Evolutionary conservation across 2,329 filamentous ascomycete species (phyloP), one percentile per base, ranked within the genome.

Genomic region (Chaetomiaceae sp.): DNA sequence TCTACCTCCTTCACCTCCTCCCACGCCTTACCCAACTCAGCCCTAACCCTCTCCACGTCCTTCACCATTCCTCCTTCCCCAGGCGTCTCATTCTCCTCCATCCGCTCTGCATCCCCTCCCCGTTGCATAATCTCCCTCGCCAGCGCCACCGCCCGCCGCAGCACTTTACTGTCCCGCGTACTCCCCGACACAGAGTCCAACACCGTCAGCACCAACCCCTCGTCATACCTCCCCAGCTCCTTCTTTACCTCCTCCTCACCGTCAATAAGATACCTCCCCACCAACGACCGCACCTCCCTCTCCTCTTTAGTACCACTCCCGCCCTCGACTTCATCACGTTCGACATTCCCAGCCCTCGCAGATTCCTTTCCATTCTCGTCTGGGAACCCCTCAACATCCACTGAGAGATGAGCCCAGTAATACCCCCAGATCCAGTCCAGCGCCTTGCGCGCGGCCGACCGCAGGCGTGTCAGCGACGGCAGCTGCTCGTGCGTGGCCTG

Each of bases 401-500:
- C n/a, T n/a, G n/a, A n/a, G n/a, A 83, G 67, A 39, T 78, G 72
- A 63, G 69, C 72, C 91, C 91, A 97, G 73, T 95, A 96, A 68
- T 89, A 89, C 49, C 84, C 79, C 89, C 89, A 96, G 47, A 96
- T 84, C 91, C 91, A 96, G 40, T 77, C 75, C 57, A 96, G 75
- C 1, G 87, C 89, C 62, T 86, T 82, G 58, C 77, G 72, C 1
- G 87, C 82, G 1, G 87, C 87, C 33, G 78, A 78, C 48, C 89
- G 81, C 57, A 96, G 74, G 58, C 89, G 84, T 11, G 81, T 77
- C 49, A 96, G 74, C 1, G 85, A 84, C 0, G 91, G 91, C 53
- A 96, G 74, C 66, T 91, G 88, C 69, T 95, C 89, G 68, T 97
- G 91, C 37, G 91, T 95, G 39, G 88, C 89, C 71, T 95, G 88